A percentile compares a stretch with the other conserved stretches of the same genome.
Evolutionary conservation across 2,329 filamentous ascomycete species (phyloP).

Genomic region (Stagonosporopsis chrysanthemi): DNA sequence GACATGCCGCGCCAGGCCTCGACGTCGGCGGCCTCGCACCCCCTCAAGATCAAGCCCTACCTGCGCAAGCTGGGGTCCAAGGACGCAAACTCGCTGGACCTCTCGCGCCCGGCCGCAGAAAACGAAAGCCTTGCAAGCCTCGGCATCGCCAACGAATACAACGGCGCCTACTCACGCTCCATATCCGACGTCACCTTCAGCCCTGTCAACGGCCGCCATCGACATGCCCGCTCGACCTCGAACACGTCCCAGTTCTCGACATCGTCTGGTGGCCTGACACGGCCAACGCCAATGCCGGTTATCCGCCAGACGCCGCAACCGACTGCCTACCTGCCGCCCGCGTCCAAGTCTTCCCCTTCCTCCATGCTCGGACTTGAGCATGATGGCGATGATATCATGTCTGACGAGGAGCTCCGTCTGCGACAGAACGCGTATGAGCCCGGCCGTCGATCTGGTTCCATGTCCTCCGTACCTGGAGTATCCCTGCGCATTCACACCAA

Average conservation of each 20-base stretch:
- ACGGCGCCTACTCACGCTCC: conserved; percentile 47
- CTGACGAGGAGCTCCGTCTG: conserved; percentile 56
- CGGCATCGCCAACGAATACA: conserved; percentile 59
- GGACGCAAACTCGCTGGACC: conserved; percentile 60
- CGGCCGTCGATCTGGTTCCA: conserved; percentile 54
- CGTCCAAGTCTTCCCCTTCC: conserved; percentile 58
- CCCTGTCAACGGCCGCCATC: conserved; percentile 49
- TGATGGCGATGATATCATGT: conserved; percentile 54
- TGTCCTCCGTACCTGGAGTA: conserved; percentile 52
- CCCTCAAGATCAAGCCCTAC: conserved; percentile 62
- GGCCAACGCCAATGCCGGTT: conserved; percentile 60
- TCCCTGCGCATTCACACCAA: conserved; percentile 49
- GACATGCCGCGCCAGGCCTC: conserved; percentile 37
- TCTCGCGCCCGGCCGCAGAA: conserved; percentile 63
- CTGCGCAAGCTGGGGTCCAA: conserved; percentile 61
- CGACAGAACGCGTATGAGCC: conserved; percentile 49
- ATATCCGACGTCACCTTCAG: conserved; percentile 56
- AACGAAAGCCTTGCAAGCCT: conserved; percentile 61
- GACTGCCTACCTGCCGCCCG: conserved; percentile 58
- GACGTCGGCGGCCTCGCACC: conserved; percentile 31
- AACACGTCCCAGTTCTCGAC: conserved; percentile 63
- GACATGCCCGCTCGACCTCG: conserved; percentile 62
- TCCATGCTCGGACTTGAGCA: conserved; percentile 57
- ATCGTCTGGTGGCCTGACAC: conserved; percentile 57
- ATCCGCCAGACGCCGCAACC: conserved; percentile 64